Conservation (phyloP, 1,139 yeast genomes). For the Pneumocystis wakefieldiae region DNA sequence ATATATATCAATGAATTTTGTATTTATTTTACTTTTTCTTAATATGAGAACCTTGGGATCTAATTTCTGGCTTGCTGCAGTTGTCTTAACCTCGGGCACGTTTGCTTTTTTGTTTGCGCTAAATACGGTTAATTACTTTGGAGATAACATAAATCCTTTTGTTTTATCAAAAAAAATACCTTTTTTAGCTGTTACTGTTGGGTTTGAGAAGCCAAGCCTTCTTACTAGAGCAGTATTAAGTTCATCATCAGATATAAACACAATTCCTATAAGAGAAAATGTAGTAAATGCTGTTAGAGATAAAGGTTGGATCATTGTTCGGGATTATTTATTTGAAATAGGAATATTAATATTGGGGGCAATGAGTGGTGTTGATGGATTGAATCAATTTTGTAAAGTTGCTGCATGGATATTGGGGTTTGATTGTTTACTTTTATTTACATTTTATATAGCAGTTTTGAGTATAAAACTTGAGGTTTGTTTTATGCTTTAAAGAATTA, state of each 20-base stretch:
- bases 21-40: conserved; percentile 58
- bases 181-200: conserved; percentile 80
- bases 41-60: conserved; percentile 77
- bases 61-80: conserved; percentile 74
- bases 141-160: conserved; percentile 47
- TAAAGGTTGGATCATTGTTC: conserved; percentile 52
- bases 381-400: conserved; percentile 70
- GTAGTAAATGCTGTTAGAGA: conserved; percentile 44
- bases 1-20: conserved; percentile 80
- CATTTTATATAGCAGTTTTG: conserved; percentile 74
- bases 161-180: conserved; percentile 87
- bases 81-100: conserved; percentile 66
- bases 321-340: conserved; percentile 68
- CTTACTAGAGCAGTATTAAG: conserved; percentile 51
- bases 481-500: neutral
- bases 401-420: conserved; percentile 57
- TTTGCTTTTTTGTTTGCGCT: conserved; percentile 80
- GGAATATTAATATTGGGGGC: conserved; percentile 62
- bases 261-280: conserved; percentile 21
- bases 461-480: conserved; percentile 61
- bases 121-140: conserved; percentile 37
- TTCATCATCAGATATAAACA: conserved; percentile 25
- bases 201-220: conserved; percentile 75
- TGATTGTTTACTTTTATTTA: conserved; percentile 61
- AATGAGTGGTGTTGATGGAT: conserved; percentile 43